Conservation (phyloP, 768 basidiomycete genomes). For the Omphalotus guepiniiformis region DNA sequence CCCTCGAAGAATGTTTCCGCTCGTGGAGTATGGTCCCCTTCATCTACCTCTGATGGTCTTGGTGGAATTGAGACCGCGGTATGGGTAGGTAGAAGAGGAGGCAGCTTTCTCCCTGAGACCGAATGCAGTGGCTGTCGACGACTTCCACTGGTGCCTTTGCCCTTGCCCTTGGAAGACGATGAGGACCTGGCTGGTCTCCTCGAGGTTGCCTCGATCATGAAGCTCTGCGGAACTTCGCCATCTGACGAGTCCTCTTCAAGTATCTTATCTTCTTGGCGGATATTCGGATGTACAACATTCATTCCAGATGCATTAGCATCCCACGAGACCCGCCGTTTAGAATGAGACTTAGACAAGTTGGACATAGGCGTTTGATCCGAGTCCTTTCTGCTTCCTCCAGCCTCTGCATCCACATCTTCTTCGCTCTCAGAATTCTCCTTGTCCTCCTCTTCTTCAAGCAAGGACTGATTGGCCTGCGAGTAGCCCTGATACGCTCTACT, state of each 20-base stretch:
- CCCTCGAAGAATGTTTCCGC: conserved; percentile 3
- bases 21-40: conserved; percentile 20
- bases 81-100: conserved; percentile 34
- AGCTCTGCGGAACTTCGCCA: conserved; percentile 81
- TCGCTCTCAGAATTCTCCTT: conserved; percentile 35
- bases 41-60: conserved; percentile 60
- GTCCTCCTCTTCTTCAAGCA: conserved; percentile 66
- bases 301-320: conserved; percentile 47
- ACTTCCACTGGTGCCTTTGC: conserved; percentile 17
- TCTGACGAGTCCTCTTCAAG: conserved; percentile 65
- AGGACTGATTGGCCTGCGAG: conserved; percentile 64
- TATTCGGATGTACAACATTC: conserved; percentile 69
- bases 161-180: conserved; percentile 25
- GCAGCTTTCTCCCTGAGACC: conserved; percentile 34
- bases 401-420: conserved; percentile 54
- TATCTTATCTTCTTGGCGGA: conserved; percentile 59
- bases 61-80: conserved; percentile 50
- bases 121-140: conserved; percentile 54
- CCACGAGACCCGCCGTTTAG: conserved; percentile 57
- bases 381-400: conserved; percentile 45
- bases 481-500: conserved; percentile 69
- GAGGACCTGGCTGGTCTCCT: conserved; percentile 31
- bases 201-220: conserved; percentile 76
- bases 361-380: conserved; percentile 18
- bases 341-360: conserved; percentile 31